Evolutionary conservation across 1,139 yeast species (phyloP).

Genomic region (Saccharomyces hybrid): DNA sequence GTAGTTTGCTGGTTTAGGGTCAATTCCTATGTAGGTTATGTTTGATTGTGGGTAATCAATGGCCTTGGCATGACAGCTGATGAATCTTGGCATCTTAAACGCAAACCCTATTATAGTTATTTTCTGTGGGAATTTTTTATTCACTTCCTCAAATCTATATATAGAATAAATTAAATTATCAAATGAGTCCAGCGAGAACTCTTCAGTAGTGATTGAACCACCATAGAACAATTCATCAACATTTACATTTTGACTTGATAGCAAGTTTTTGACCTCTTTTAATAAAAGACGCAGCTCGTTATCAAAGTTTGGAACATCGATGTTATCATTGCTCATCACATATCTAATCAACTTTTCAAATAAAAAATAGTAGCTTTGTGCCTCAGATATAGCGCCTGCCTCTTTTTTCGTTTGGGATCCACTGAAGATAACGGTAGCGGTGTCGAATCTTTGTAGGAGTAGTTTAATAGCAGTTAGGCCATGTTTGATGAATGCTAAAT

Average conservation of each 20-base stretch:
- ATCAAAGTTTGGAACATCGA: slow-evolving; percentile 9
- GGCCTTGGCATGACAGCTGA: slow-evolving; percentile 43
- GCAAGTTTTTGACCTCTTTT: not conserved
- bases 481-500: slow-evolving; percentile 59
- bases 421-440: slow-evolving; percentile 42
- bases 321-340: slow-evolving; percentile 4
- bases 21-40: slow-evolving; percentile 47
- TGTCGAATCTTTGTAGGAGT: slow-evolving; percentile 30
- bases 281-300: slow-evolving; percentile 9
- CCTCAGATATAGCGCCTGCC: slow-evolving; percentile 52
- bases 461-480: slow-evolving; percentile 35
- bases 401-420: slow-evolving; percentile 65
- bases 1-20: slow-evolving; percentile 43
- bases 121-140: slow-evolving; percentile 41
- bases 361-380: slow-evolving; percentile 43
- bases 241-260: slow-evolving; percentile 7
- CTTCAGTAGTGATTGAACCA: slow-evolving; percentile 39
- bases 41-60: slow-evolving; percentile 19
- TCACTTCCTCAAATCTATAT: slow-evolving; percentile 46
- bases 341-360: slow-evolving; percentile 19
- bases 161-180: slow-evolving; percentile 66
- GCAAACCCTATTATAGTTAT: slow-evolving; percentile 65
- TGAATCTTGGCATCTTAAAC: slow-evolving; percentile 57
- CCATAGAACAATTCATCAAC: slow-evolving; percentile 12
- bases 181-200: slow-evolving; percentile 72